These are phyloP conservation scores for Mucor mucedo DNA, from an alignment of 371 early-diverging fungal genomes.

Conservation along the genomic window DNA sequence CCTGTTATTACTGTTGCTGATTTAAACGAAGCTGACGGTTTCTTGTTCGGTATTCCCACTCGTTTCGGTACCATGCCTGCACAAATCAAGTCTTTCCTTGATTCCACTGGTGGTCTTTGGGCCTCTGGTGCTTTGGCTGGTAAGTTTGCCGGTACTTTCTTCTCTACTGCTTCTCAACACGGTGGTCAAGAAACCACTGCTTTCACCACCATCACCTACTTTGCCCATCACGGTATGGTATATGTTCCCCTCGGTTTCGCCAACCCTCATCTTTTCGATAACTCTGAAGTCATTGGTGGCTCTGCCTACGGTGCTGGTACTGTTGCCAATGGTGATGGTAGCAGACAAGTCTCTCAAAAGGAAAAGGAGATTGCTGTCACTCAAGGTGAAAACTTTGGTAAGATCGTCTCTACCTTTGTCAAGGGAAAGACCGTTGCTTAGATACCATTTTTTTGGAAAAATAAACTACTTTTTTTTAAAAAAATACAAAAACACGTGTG, in stretches of 20 bases:
- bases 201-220: constrained; percentile 67
- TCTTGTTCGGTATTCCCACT: constrained; percentile 82
- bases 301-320: constrained; percentile 70
- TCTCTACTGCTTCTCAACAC: constrained; percentile 74
- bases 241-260: constrained; percentile 78
- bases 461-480: too few relatives aligned
- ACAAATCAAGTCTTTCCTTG: constrained; percentile 75
- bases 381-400: constrained; percentile 73
- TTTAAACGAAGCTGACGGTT: constrained; percentile 75
- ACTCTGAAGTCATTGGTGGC: constrained; percentile 66
- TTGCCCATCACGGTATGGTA: constrained; percentile 83
- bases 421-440: constrained; percentile 35
- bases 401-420: constrained; percentile 45
- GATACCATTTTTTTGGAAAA: background rate
- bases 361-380: constrained; percentile 70
- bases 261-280: constrained; percentile 55
- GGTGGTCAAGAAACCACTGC: constrained; percentile 86
- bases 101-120: constrained; percentile 80
- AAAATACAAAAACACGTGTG: too few relatives aligned
- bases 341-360: constrained; percentile 62
- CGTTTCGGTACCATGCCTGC: constrained; percentile 77
- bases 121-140: constrained; percentile 65
- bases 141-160: constrained; percentile 78
- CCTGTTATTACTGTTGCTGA: constrained; percentile 67
- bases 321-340: constrained; percentile 63